Evolutionary conservation across 2,329 filamentous ascomycete species (phyloP).

Genomic region (Penicillium hesseltinei): DNA sequence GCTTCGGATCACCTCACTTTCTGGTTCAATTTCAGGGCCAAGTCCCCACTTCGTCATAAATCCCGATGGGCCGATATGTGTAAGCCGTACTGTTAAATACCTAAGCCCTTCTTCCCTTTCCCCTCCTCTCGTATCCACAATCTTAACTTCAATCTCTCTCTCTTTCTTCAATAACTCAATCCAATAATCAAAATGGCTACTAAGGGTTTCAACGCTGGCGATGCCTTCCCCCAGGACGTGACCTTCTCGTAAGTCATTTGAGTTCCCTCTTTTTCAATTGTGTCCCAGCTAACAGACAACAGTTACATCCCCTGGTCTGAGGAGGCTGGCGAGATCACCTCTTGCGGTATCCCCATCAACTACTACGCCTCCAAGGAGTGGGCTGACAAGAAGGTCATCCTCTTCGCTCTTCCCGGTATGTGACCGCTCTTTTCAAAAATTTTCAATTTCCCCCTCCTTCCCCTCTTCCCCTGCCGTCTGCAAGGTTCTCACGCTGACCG

Average conservation of each 20-base stretch:
- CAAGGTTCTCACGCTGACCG: conserved; percentile 20
- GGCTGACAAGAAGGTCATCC: conserved; percentile 67
- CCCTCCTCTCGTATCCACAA: conserved; percentile 7
- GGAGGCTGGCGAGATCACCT: conserved; percentile 66
- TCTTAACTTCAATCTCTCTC: conserved; percentile 7
- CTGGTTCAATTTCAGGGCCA: conserved; percentile 6
- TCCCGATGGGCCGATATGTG: conserved; percentile 30
- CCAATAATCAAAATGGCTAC: conserved; percentile 53
- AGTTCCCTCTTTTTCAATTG: background rate
- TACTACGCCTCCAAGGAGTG: conserved; percentile 79
- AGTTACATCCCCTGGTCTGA: conserved; percentile 75
- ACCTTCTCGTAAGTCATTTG: conserved; percentile 63
- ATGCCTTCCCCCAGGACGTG: conserved; percentile 77
- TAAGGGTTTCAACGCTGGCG: conserved; percentile 70
- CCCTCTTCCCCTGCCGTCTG: background rate
- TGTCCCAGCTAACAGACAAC: conserved; percentile 2
- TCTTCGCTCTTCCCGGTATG: conserved; percentile 65
- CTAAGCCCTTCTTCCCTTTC: conserved; percentile 2
- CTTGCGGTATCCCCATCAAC: conserved; percentile 73
- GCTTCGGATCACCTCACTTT: conserved; percentile 34
- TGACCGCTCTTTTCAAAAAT: conserved; percentile 18
- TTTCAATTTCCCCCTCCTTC: background rate
- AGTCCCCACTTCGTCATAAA: conserved; percentile 20
- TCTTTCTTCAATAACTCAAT: conserved; percentile 2
- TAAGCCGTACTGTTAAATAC: conserved; percentile 25